phyloP scores from a whole-genome alignment of 2,329 filamentous ascomycete species.

The Whalleya microplaca region DNA sequence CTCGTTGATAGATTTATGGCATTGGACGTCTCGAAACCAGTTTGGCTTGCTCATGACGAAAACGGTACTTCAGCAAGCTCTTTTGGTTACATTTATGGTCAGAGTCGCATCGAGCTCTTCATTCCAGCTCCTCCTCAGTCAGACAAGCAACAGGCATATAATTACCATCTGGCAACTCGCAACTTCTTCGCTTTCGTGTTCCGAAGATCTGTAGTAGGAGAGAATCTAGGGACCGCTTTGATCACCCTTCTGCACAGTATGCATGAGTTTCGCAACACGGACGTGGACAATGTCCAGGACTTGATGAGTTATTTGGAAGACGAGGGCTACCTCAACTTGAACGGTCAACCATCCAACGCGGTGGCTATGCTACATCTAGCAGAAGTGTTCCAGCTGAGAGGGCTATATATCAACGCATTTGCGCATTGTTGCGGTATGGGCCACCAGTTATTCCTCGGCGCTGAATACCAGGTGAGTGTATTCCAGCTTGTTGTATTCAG shows the following conservation, averaged over 20 bases:
- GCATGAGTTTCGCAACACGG: conserved; percentile 59
- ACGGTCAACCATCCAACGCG: conserved; percentile 68
- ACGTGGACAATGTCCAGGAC: conserved; percentile 61
- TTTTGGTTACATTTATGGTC: conserved; percentile 34
- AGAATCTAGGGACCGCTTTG: conserved; percentile 65
- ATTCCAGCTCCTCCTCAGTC: conserved; percentile 65
- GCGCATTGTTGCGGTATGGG: conserved; percentile 80
- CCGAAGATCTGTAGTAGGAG: conserved; percentile 68
- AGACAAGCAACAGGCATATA: conserved; percentile 57
- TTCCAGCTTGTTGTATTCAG: background rate
- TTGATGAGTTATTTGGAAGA: conserved; percentile 68
- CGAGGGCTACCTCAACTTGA: conserved; percentile 71
- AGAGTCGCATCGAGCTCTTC: conserved; percentile 66
- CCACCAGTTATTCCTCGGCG: conserved; percentile 57
- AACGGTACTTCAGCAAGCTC: conserved; percentile 35
- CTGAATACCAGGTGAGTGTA: conserved; percentile 63
- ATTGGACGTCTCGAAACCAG: conserved; percentile 32
- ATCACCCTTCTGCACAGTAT: conserved; percentile 68
- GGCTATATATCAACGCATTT: conserved; percentile 75
- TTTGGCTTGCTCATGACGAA: conserved; percentile 28
- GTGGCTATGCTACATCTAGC: conserved; percentile 69
- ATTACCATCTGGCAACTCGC: conserved; percentile 69
- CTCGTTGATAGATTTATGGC: conserved; percentile 59
- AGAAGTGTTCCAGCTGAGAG: conserved; percentile 64
- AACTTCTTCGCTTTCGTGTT: conserved; percentile 78